Evolutionary conservation across 768 basidiomycete genomes (phyloP), one percentile per base, ranked within the genome.

Genomic region (Aureoboletus auriporus): DNA sequence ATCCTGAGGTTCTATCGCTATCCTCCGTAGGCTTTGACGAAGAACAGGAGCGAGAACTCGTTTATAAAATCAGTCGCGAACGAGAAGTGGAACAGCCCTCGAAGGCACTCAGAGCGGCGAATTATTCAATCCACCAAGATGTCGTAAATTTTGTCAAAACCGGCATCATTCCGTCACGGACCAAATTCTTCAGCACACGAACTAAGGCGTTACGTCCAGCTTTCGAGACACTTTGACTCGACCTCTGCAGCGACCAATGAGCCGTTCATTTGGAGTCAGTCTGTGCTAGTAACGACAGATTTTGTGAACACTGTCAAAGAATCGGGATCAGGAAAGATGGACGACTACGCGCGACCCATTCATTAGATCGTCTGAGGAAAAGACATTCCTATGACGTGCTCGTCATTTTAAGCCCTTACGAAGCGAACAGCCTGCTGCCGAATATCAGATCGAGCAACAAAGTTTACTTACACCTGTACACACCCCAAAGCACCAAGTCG

Each of bases 31-130:
- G 29, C 4, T 35, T 56, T 50, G 56, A 52, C 6, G 56, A 57
- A 33, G 55, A 54, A 44, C 75, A 76, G 44, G 75, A 77, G 52
- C 58, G 75, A 33, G 74, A 77, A 46, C 61, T 76, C 7, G 54
- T 53, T 4, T 70, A 70, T 35, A 74, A 77, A 52, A 58, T 67
- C 3, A 73, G 75, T 49, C 55, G 53, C 13, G 73, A 77, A 51
- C 57, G 54, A 4, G 60, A 75, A 42, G 50, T 68, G 3, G 58
- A 73, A 54, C 60, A 68, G 13, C 69, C 72, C 14, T 56, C 66
- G 4, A 55, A 44, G 16, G 61, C 60, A 7, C 1, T 17, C n/a
- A n/a, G n/a, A 9, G 42, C 64, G 12, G 58, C 53, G 9, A n/a
- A 16, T 1, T 64, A 65, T 42, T n/a, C 26, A 4, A 12, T 69